These are phyloP conservation scores for Aspergillus olivimuriae DNA, from an alignment of 495 filamentous ascomycete species.

Conservation along the genomic window DNA sequence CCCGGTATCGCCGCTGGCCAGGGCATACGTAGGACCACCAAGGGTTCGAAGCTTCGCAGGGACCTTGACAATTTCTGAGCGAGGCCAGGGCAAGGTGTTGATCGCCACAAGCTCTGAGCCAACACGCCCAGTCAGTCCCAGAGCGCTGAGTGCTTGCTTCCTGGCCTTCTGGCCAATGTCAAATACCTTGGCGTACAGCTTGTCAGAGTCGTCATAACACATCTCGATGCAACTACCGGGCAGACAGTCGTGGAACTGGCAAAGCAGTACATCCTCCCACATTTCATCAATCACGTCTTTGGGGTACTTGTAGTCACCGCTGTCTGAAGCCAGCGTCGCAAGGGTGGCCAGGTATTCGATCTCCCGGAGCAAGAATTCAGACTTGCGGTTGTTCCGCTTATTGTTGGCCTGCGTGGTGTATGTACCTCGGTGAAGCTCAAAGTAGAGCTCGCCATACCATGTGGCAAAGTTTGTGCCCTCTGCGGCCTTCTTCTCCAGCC, in stretches of 20 bases:
- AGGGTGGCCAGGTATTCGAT: conserved; percentile 85
- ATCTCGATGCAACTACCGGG: conserved; percentile 95
- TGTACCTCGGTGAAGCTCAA: conserved; percentile 91
- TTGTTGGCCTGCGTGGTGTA: conserved; percentile 98
- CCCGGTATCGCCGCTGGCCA: conserved; percentile 41
- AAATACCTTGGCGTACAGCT: conserved; percentile 82
- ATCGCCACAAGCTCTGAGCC: conserved; percentile 45
- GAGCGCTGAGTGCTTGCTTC: conserved; percentile 55
- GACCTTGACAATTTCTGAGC: conserved; percentile 63
- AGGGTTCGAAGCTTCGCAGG: conserved; percentile 30
- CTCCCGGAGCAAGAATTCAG: conserved; percentile 78
- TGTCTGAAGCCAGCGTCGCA: conserved; percentile 61
- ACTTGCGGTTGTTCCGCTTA: conserved; percentile 84
- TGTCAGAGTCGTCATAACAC: conserved; percentile 90
- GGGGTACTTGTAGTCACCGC: conserved; percentile 68
- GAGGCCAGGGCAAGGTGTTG: conserved; percentile 80
- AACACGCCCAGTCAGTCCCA: conserved; percentile 49
- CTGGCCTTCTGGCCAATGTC: conserved; percentile 65
- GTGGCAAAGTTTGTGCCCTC: conserved; percentile 78
- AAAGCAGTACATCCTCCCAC: conserved; percentile 83
- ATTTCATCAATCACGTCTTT: conserved; percentile 86
- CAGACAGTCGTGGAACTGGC: conserved; percentile 95
- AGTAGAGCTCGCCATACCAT: conserved; percentile 98
- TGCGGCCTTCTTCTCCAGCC: conserved; percentile 63
- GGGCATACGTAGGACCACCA: conserved; percentile 35